Evolutionary conservation across 1,284 basidiomycete genomes (phyloP).

Genomic region (Somion occarium): DNA sequence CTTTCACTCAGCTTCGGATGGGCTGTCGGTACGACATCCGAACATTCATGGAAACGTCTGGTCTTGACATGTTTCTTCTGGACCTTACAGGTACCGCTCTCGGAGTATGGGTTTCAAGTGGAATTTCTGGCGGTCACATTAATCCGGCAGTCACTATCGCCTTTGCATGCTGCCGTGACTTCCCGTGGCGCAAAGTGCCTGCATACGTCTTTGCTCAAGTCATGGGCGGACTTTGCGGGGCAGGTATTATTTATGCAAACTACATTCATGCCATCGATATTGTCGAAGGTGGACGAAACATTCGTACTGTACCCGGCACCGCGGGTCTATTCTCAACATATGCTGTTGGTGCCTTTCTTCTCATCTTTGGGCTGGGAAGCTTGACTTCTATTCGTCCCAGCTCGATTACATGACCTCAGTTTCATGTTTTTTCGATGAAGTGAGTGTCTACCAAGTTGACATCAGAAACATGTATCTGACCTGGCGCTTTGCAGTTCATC

Average conservation of each 20-base stretch:
- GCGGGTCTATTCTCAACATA: constrained; percentile 70
- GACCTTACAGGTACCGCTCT: constrained; percentile 39
- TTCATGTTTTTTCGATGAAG: constrained; percentile 59
- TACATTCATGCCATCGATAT: constrained; percentile 74
- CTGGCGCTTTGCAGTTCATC: constrained; percentile 38
- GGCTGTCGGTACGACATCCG: constrained; percentile 45
- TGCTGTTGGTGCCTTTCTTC: constrained; percentile 40
- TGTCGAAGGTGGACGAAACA: constrained; percentile 55
- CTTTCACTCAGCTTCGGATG: constrained; percentile 62
- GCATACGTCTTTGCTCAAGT: constrained; percentile 68
- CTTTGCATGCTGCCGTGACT: constrained; percentile 59
- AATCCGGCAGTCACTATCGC: constrained; percentile 77
- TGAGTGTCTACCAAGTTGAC: constrained; percentile 11
- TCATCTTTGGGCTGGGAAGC: not conserved
- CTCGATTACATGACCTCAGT: constrained; percentile 52
- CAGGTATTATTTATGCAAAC: constrained; percentile 67
- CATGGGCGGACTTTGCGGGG: constrained; percentile 66
- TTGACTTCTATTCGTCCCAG: constrained; percentile 26
- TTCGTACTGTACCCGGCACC: constrained; percentile 61
- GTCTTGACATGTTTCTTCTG: not conserved
- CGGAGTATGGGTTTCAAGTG: constrained; percentile 63
- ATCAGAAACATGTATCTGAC: not conserved
- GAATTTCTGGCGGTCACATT: constrained; percentile 73
- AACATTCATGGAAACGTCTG: not conserved
- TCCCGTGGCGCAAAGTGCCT: constrained; percentile 78